Percentiles rank a stretch among this genome's conserved stretches.
Conservation (phyloP, 208 protist species). For the Zelonia costaricensis region DNA sequence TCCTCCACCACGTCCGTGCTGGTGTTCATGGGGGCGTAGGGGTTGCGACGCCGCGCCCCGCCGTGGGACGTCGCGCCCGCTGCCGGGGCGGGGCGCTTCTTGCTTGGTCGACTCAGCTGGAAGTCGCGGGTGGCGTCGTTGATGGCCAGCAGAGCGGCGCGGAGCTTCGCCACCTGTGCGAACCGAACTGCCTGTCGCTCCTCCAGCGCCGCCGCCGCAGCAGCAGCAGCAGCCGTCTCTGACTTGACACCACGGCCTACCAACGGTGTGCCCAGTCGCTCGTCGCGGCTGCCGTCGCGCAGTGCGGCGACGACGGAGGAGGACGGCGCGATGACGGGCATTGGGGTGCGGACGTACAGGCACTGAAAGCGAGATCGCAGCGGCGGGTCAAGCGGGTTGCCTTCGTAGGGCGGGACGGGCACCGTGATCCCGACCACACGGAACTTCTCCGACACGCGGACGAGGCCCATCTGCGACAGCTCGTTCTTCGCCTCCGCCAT, state of each 20-base stretch:
- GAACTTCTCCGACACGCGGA: slow-evolving; percentile 92
- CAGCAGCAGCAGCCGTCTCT: too few relatives aligned
- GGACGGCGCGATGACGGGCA: slow-evolving; percentile 31
- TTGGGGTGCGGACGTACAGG: slow-evolving; percentile 62
- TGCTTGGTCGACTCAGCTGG: slow-evolving; percentile 26
- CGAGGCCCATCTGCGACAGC: slow-evolving; percentile 71
- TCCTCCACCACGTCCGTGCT: slow-evolving; percentile 16
- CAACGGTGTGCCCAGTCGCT: background rate
- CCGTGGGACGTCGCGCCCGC: background rate
- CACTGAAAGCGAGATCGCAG: slow-evolving; percentile 87
- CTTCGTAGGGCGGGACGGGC: slow-evolving; percentile 85
- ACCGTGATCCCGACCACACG: slow-evolving; percentile 95
- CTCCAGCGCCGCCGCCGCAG: slow-evolving; percentile 19
- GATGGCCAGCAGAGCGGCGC: slow-evolving; percentile 53
- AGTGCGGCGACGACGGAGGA: slow-evolving; percentile 18
- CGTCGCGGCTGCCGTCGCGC: background rate
- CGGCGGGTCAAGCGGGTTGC: slow-evolving; percentile 87
- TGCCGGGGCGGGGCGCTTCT: slow-evolving; percentile 2
- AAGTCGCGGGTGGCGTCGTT: slow-evolving; percentile 65
- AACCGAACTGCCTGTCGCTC: slow-evolving; percentile 26
- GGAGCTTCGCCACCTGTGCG: slow-evolving; percentile 51
- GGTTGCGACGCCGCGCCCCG: background rate
- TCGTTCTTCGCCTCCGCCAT: slow-evolving; percentile 48
- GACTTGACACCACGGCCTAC: too few relatives aligned
- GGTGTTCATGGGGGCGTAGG: slow-evolving; percentile 6